phyloP scores from a whole-genome alignment of 164 flowering plant species.

The Echeveria elegans region DNA sequence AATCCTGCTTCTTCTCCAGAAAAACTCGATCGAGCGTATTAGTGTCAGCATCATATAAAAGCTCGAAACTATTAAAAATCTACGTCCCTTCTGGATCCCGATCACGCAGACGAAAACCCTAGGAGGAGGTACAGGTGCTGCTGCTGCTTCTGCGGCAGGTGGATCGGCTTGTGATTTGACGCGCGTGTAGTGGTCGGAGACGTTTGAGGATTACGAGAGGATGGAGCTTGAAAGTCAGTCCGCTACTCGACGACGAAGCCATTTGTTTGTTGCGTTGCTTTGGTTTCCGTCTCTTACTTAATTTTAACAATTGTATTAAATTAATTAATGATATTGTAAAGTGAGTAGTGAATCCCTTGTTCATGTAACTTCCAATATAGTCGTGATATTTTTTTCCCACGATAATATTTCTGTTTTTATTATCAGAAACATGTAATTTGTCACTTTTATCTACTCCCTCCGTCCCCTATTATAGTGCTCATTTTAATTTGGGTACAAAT shows the following conservation, averaged over 20 bases:
- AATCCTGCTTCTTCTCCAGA: conserved; percentile 89
- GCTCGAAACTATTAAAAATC: conserved; percentile 98
- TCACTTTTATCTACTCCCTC: no score
- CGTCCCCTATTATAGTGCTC: no score
- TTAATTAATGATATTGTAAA: no score
- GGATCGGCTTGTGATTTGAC: conserved; percentile 61
- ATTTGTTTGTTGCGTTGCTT: conserved; percentile 13
- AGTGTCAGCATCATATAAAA: conserved; percentile 57
- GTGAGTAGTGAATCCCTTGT: no score
- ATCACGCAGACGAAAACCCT: conserved; percentile 92
- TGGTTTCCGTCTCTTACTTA: no score
- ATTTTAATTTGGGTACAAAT: no score
- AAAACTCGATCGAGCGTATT: conserved; percentile 81
- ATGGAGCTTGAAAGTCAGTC: conserved; percentile 93
- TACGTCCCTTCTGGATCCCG: conserved; percentile 85
- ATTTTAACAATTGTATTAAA: no score
- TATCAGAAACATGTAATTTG: no score
- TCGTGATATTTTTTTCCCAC: no score
- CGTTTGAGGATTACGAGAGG: conserved; percentile 88
- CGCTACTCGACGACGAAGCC: conserved; percentile 77
- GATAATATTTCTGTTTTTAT: no score
- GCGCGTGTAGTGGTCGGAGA: conserved; percentile 92
- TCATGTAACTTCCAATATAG: no score
- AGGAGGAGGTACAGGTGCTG: conserved; percentile 17
- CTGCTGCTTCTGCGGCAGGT: conserved; percentile 15